Percentiles rank a stretch among this genome's conserved stretches.
Evolutionary conservation across 768 basidiomycete genomes (phyloP).

Genomic region (Tylopilus cervinicoccineus): DNA sequence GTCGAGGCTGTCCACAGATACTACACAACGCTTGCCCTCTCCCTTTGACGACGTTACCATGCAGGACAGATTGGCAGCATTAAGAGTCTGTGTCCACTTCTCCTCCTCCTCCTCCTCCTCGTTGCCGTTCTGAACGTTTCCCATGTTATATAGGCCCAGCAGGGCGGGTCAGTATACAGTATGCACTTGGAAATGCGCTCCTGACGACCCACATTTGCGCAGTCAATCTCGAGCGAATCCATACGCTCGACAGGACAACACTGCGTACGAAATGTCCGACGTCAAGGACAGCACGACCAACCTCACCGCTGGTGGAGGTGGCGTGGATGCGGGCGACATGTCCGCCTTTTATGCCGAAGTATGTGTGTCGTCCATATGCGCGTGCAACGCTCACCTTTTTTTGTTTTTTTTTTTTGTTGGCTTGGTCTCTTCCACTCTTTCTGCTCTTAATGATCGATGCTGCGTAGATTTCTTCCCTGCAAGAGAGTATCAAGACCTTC

Average conservation of each 20-base stretch:
- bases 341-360: slow-evolving; percentile 73
- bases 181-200: neutral
- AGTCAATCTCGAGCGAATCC: slow-evolving; percentile 48
- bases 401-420: neutral
- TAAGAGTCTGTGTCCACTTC: slow-evolving; percentile 53
- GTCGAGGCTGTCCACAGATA: neutral
- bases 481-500: slow-evolving; percentile 65
- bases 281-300: slow-evolving; percentile 57
- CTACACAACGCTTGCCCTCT: slow-evolving; percentile 7
- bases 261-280: slow-evolving; percentile 67
- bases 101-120: neutral
- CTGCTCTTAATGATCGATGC: neutral
- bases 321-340: slow-evolving; percentile 55
- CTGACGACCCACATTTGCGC: slow-evolving; percentile 6
- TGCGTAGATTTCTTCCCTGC: slow-evolving; percentile 65
- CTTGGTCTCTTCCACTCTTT: neutral
- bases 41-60: slow-evolving; percentile 57
- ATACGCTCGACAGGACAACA: slow-evolving; percentile 60
- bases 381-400: neutral
- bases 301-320: slow-evolving; percentile 35
- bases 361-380: slow-evolving; percentile 13
- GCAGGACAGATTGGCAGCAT: slow-evolving; percentile 79
- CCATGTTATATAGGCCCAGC: slow-evolving; percentile 51
- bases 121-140: slow-evolving; percentile 5
- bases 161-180: slow-evolving; percentile 45